Conservation (phyloP, 1,284 basidiomycete genomes). For the Mrakiaceae sp. region DNA sequence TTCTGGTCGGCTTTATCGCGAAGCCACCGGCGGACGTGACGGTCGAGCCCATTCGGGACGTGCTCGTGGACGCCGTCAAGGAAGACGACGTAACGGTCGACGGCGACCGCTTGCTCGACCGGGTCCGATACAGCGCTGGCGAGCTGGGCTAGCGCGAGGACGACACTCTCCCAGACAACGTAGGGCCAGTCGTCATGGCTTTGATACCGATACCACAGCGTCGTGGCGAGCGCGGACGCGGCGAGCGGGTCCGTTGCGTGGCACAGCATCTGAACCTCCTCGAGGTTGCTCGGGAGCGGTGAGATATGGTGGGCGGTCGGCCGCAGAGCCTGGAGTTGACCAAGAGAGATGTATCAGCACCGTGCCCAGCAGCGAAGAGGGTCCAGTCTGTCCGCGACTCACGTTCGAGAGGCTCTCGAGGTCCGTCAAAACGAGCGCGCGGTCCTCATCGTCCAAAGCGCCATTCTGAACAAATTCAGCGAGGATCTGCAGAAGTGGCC, state of each 20-base stretch:
- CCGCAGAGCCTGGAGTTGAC: no score
- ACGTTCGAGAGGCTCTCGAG: constrained; percentile 8
- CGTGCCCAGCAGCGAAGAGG: background rate
- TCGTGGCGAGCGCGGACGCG: constrained; percentile 8
- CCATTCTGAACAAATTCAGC: no score
- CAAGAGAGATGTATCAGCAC: no score
- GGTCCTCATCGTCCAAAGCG: background rate
- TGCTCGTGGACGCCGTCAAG: constrained; percentile 9
- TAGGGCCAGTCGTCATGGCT: constrained; percentile 6
- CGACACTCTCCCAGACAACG: constrained; percentile 13
- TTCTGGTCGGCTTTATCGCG: background rate
- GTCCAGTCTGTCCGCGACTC: background rate
- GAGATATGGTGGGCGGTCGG: background rate
- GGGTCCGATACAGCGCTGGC: constrained; percentile 4
- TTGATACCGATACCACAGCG: constrained; percentile 14
- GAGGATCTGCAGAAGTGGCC: constrained; percentile 4
- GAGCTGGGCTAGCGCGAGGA: constrained; percentile 7
- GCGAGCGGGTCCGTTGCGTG: constrained; percentile 7
- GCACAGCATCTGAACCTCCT: constrained; percentile 10
- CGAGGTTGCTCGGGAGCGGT: constrained; percentile 2
- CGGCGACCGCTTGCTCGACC: background rate
- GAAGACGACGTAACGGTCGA: constrained; percentile 7
- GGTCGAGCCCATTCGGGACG: constrained; percentile 7
- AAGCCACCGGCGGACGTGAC: constrained; percentile 4
- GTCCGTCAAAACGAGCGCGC: background rate